These are phyloP conservation scores for Suillus hirtellus DNA, from an alignment of 768 basidiomycete genomes.

Conservation along the genomic window DNA sequence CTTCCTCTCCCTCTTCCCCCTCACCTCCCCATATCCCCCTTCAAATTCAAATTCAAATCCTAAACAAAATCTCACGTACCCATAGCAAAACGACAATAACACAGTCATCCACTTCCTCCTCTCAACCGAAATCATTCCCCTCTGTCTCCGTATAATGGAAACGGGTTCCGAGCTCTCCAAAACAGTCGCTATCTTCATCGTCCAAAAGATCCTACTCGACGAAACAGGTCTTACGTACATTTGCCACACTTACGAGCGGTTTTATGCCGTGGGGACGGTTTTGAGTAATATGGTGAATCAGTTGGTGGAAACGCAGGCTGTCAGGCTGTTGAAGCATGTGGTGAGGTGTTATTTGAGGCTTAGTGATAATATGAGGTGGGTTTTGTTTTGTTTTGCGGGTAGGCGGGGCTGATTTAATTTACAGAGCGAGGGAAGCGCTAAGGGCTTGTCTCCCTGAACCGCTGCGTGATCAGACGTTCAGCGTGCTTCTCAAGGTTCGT, in stretches of 20 bases:
- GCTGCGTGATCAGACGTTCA: slow-evolving; percentile 91
- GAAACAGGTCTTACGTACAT: slow-evolving; percentile 98
- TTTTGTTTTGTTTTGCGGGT: slow-evolving; percentile 17
- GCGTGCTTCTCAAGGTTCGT: slow-evolving; percentile 81
- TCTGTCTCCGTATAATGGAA: slow-evolving; percentile 99
- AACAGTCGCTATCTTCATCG: slow-evolving; percentile 99
- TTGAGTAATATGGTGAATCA: slow-evolving; percentile 99
- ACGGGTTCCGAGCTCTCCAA: slow-evolving; percentile 98
- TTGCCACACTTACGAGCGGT: slow-evolving; percentile 99
- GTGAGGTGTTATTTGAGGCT: slow-evolving; percentile 95
- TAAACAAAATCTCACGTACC: slow-evolving; percentile 15
- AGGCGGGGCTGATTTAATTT: neutral
- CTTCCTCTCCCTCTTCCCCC: neutral
- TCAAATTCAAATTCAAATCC: neutral
- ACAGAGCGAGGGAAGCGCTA: slow-evolving; percentile 91
- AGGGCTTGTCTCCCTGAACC: slow-evolving; percentile 96
- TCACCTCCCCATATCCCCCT: neutral
- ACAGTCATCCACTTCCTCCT: slow-evolving; percentile 99
- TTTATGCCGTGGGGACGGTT: slow-evolving; percentile 98
- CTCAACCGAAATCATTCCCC: slow-evolving; percentile 98
- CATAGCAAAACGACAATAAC: slow-evolving; percentile 97
- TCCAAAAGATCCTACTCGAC: slow-evolving; percentile 96
- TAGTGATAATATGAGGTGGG: slow-evolving; percentile 92
- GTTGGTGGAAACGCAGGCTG: slow-evolving; percentile 96
- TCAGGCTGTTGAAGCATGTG: slow-evolving; percentile 94